Conservation (phyloP, 2,329 filamentous ascomycete species). For the Aureobasidium subglaciale region DNA sequence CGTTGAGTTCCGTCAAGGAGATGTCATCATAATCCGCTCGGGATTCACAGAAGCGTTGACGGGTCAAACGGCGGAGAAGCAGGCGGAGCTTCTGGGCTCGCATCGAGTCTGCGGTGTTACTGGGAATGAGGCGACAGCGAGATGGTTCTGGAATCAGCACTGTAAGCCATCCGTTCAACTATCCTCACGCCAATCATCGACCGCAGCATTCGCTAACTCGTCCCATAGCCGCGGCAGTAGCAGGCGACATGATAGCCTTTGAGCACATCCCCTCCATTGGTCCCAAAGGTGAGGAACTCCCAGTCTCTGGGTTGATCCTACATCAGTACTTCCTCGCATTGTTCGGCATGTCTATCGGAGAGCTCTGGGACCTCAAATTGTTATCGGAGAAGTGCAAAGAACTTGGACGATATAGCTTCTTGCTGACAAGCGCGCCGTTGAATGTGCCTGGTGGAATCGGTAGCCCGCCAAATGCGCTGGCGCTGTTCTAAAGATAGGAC, state of each 20-base stretch:
- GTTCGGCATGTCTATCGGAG: slow-evolving; percentile 40
- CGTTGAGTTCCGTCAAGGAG: slow-evolving; percentile 41
- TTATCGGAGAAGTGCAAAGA: slow-evolving; percentile 33
- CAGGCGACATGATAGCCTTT: slow-evolving; percentile 49
- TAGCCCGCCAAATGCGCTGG: too few species aligned
- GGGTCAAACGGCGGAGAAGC: slow-evolving; percentile 18
- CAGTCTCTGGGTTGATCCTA: slow-evolving; percentile 43
- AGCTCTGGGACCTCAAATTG: slow-evolving; percentile 39
- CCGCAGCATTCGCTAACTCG: too few species aligned
- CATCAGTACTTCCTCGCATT: slow-evolving; percentile 37
- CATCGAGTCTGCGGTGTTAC: slow-evolving; percentile 31
- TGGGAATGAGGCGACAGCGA: slow-evolving; percentile 41
- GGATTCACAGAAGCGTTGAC: slow-evolving; percentile 30
- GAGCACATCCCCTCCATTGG: slow-evolving; percentile 35
- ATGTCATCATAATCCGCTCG: slow-evolving; percentile 51
- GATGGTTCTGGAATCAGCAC: slow-evolving; percentile 52
- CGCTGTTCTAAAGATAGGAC: too few species aligned
- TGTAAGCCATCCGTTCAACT: too few species aligned
- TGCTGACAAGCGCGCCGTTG: slow-evolving; percentile 38
- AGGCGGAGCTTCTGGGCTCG: too few species aligned
- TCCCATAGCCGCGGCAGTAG: slow-evolving; percentile 51
- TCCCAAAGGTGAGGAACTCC: slow-evolving; percentile 30
- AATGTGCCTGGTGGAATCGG: slow-evolving; percentile 32
- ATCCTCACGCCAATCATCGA: too few species aligned
- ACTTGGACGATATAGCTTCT: slow-evolving; percentile 36